These are phyloP conservation scores for Crithidia fasciculata DNA, from an alignment of 208 protist species.

Conservation along the genomic window DNA sequence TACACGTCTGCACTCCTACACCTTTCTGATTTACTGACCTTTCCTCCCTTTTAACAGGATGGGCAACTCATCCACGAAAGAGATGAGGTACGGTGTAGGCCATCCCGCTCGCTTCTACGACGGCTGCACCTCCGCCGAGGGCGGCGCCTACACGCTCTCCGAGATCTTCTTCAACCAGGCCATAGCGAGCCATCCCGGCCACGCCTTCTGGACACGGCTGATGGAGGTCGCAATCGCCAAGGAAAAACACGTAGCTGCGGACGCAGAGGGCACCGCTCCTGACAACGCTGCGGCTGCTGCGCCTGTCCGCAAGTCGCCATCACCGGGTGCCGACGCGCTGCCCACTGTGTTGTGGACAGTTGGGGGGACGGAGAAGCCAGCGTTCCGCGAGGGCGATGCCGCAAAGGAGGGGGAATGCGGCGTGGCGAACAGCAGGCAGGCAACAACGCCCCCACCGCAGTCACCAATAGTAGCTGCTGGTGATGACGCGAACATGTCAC, in stretches of 20 bases:
- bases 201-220: constrained; percentile 14
- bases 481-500: neutral
- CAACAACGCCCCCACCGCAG: too few species aligned
- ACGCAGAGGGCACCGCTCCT: neutral
- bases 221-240: constrained; percentile 1
- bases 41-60: neutral
- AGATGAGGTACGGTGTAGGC: neutral
- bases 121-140: constrained; percentile 5
- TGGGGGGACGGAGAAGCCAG: neutral
- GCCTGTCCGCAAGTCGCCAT: neutral
- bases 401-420: neutral
- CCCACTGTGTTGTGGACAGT: neutral
- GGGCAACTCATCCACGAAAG: neutral
- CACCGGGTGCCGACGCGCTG: neutral
- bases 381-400: neutral
- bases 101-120: constrained; percentile 31
- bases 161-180: constrained; percentile 37
- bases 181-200: constrained; percentile 17
- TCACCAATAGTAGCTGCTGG: too few species aligned
- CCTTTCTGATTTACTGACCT: neutral
- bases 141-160: constrained; percentile 17
- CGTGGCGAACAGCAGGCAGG: neutral
- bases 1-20: neutral
- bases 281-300: too few species aligned
- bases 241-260: neutral